A percentile compares a stretch with the other conserved stretches of the same genome.
phyloP scores from a whole-genome alignment of 2,329 filamentous ascomycete genomes.

The Xylaria hypoxylon region DNA sequence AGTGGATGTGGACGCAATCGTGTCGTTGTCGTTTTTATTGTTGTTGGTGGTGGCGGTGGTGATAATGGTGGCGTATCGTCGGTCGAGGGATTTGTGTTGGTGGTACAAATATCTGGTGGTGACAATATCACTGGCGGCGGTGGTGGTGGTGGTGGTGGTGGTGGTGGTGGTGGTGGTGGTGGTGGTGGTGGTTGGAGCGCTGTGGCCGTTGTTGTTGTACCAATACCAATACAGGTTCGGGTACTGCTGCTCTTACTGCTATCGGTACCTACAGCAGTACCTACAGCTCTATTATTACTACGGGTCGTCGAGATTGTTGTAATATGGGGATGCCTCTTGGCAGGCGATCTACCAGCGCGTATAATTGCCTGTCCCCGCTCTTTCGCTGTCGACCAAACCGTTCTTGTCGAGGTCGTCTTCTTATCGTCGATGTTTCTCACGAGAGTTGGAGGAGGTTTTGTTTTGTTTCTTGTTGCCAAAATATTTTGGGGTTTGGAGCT shows the following conservation, averaged over 20 bases:
- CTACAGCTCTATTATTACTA: conserved; percentile 14
- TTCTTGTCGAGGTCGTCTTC: conserved; percentile 5
- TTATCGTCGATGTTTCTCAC: not conserved
- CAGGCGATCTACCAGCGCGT: conserved; percentile 17
- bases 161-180: not conserved
- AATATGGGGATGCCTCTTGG: conserved; percentile 33
- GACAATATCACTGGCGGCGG: conserved; percentile 1
- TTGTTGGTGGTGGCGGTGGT: not conserved
- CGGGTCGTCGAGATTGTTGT: conserved; percentile 38
- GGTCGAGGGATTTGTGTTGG: conserved; percentile 28
- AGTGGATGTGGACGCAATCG: not conserved
- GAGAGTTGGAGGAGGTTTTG: conserved; percentile 14
- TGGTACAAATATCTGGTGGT: not conserved
- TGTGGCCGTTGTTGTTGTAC: not conserved
- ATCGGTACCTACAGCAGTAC: too few species aligned
- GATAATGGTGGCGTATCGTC: conserved; percentile 12
- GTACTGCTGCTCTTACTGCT: not conserved
- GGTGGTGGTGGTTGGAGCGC: not conserved
- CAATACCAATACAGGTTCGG: not conserved
- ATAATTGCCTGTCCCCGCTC: conserved; percentile 31
- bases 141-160: not conserved
- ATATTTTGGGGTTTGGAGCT: conserved; percentile 29
- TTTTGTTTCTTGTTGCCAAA: conserved; percentile 26
- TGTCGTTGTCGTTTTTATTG: not conserved
- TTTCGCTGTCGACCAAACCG: conserved; percentile 20